Evolutionary conservation across 352 stramenopile genomes (phyloP), one percentile per base, ranked within the genome.

Genomic region (Phytophthora cajani): DNA sequence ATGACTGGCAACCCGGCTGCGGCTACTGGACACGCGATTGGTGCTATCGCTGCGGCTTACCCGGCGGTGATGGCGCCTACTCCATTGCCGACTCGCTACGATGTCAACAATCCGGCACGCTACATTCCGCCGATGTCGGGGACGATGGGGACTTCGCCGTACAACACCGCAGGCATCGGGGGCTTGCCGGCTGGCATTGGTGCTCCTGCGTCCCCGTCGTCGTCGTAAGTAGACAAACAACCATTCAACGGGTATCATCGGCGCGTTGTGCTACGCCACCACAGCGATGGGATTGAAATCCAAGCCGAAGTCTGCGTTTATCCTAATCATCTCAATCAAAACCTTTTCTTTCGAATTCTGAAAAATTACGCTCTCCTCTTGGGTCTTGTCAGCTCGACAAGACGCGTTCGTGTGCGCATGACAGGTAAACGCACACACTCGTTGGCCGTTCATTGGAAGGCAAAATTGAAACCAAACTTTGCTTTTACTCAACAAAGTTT

Each of bases 11-110:
- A 74, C 56, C 62, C 49, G 2, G 46, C 21, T 30, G 64, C 47
- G 23, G 25, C 69, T n/a, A 49, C 59, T 49, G 27, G 44, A 21
- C 38, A 65, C n/a, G 65, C 69, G 10, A 46, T 67, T 38, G 25
- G 14, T 51, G 7, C 67, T 14, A 32, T 67, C 9, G n/a, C 32
- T 62, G 60, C 49, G n/a, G 59, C 47, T 17, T 5, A 52, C 54
- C 65, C 66, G 12, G 58, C 30, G n/a, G 17, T 27, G 5, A 33
- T 44, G 21, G 32, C 54, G 25, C 36, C 53, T 46, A 33, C 51
- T 27, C 55, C 19, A 25, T 25, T 23, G 9, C 23, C 14, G 10
- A 27, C 25, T 27, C 64, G 30, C 30, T 33, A 33, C 30, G 30
- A 33, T 23, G 46, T 44, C 10, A 44, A 44, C 44, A 51, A 51